These are phyloP conservation scores for Nicotiana noctiflora DNA, from an alignment of 257 asterid species.

Conservation along the genomic window DNA sequence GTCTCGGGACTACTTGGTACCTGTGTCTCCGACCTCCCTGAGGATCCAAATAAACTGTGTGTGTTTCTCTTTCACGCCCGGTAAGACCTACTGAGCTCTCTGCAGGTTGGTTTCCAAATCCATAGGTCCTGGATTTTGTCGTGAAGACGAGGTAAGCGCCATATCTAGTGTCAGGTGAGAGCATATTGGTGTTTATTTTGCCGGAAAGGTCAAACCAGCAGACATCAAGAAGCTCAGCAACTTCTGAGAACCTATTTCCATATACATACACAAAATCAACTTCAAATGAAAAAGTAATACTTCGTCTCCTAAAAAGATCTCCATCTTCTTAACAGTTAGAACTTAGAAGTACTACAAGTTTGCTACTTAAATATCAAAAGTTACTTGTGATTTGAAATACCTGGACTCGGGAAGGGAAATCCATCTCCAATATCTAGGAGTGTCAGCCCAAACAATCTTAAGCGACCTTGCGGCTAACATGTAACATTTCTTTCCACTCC, in stretches of 20 bases:
- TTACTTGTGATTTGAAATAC: conserved; percentile 23
- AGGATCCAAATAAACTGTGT: conserved; percentile 36
- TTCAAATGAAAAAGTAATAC: neutral
- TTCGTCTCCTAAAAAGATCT: too few relatives aligned
- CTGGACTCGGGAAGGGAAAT: conserved; percentile 45
- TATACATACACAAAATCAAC: conserved; percentile 3
- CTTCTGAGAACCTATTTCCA: conserved; percentile 8
- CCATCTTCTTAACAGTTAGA: neutral
- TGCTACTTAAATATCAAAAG: neutral
- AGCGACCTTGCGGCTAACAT: conserved; percentile 70
- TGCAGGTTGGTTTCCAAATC: conserved; percentile 36
- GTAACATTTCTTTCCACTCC: conserved; percentile 62
- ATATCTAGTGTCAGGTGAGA: conserved; percentile 52
- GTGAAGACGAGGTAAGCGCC: conserved; percentile 66
- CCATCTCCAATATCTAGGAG: conserved; percentile 63
- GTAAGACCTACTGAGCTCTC: conserved; percentile 32
- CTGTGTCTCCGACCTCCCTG: conserved; percentile 23
- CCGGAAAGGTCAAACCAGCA: conserved; percentile 70
- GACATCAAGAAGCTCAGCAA: conserved; percentile 32
- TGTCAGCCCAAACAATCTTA: conserved; percentile 49
- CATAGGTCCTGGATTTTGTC: conserved; percentile 16
- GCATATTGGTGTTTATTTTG: conserved; percentile 32
- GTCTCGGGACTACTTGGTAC: conserved; percentile 22
- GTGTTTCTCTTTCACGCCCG: conserved; percentile 32
- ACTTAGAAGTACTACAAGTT: neutral